Conservation (phyloP, 345 rosid genomes). For the Lagerstroemia speciosa region DNA sequence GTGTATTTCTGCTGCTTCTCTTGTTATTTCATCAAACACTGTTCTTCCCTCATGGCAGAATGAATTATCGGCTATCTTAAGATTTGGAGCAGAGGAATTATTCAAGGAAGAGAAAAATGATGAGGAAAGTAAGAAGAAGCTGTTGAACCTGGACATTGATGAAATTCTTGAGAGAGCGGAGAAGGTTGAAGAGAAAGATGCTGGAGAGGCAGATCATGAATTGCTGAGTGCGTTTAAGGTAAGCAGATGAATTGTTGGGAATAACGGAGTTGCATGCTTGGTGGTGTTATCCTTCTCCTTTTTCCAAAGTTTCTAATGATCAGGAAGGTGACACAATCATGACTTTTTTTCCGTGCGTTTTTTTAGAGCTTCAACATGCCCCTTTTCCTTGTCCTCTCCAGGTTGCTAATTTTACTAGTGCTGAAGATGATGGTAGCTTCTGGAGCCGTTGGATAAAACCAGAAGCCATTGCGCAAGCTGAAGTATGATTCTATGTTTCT, state of each 20-base stretch:
- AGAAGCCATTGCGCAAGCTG: constrained; percentile 76
- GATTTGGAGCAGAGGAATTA: constrained; percentile 99
- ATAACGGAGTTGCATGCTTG: constrained; percentile 1
- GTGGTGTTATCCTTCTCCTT: background rate
- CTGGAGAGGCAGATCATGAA: constrained; percentile 57
- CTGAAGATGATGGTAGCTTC: constrained; percentile 92
- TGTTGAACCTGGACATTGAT: constrained; percentile 90
- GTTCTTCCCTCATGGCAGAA: constrained; percentile 40
- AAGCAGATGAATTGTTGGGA: constrained; percentile 23
- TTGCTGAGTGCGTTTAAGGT: constrained; percentile 96
- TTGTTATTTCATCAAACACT: background rate
- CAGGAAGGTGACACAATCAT: background rate
- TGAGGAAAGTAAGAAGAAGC: constrained; percentile 90
- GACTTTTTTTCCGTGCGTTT: background rate
- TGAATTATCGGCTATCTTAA: constrained; percentile 92
- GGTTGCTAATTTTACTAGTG: constrained; percentile 89
- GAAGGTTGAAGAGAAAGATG: constrained; percentile 82
- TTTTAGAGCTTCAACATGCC: background rate
- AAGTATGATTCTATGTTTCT: constrained; percentile 35
- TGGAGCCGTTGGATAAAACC: constrained; percentile 99
- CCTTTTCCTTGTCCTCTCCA: constrained; percentile 22
- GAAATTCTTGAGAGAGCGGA: constrained; percentile 98
- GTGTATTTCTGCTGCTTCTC: background rate
- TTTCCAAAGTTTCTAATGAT: background rate
- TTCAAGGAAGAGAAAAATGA: constrained; percentile 94